phyloP scores from a whole-genome alignment of 169 alveolate species.

The Plasmodium chabaudi region DNA sequence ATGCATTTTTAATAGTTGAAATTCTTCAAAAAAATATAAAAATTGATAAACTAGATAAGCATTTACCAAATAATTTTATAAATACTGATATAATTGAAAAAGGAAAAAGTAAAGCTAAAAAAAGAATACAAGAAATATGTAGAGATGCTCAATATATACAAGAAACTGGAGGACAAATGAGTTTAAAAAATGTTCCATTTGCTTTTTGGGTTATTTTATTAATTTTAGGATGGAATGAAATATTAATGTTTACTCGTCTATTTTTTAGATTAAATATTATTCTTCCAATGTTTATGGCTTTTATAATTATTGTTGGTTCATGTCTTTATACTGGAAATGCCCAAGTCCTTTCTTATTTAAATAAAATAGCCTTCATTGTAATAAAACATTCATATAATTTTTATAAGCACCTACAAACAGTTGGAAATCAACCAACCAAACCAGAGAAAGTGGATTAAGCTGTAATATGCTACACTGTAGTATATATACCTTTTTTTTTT shows the following conservation, averaged over 20 bases:
- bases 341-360: conserved; percentile 11
- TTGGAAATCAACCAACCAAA: not conserved
- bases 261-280: conserved; percentile 80
- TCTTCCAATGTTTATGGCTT: conserved; percentile 78
- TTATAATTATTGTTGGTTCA: conserved; percentile 70
- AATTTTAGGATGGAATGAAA: conserved; percentile 85
- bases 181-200: conserved; percentile 85
- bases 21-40: conserved; percentile 67
- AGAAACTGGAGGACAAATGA: conserved; percentile 74
- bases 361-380: conserved; percentile 26
- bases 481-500: not conserved
- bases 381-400: conserved; percentile 58
- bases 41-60: conserved; percentile 68
- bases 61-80: conserved; percentile 52
- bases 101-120: conserved; percentile 66
- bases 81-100: conserved; percentile 63
- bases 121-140: conserved; percentile 74
- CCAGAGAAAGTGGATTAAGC: not conserved
- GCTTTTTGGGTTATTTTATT: conserved; percentile 82
- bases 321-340: conserved; percentile 75
- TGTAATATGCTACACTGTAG: not conserved
- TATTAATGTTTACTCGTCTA: conserved; percentile 66
- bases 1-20: conserved; percentile 66
- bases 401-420: conserved; percentile 49
- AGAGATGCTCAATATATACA: conserved; percentile 78